Conservation (phyloP, 768 basidiomycete genomes). For the Calocybe indica region DNA sequence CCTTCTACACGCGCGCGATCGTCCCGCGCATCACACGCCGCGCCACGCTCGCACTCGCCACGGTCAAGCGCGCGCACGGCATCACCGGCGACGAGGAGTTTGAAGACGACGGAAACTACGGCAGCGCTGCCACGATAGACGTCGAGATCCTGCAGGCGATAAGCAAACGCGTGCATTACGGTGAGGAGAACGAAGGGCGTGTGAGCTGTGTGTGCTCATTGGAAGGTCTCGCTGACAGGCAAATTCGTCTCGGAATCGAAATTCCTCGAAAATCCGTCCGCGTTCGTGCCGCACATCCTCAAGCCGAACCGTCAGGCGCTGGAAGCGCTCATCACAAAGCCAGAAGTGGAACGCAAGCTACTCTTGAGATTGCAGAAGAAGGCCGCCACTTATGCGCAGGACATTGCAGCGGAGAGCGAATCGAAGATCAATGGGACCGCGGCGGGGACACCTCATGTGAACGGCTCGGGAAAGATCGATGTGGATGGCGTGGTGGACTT, state of each 20-base stretch:
- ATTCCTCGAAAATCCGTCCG: constrained; percentile 78
- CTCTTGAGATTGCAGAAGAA: constrained; percentile 85
- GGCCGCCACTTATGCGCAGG: constrained; percentile 72
- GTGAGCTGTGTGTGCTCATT: not conserved
- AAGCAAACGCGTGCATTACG: constrained; percentile 97
- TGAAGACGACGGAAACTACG: constrained; percentile 97
- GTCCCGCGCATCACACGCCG: constrained; percentile 83
- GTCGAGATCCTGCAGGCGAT: constrained; percentile 97
- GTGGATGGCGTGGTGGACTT: constrained; percentile 89
- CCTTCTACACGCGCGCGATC: constrained; percentile 85
- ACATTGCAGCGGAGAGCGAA: constrained; percentile 66
- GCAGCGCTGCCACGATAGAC: constrained; percentile 90
- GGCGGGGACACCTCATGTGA: constrained; percentile 12
- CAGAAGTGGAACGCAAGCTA: constrained; percentile 86
- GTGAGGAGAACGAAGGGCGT: constrained; percentile 29
- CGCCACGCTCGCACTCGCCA: constrained; percentile 62
- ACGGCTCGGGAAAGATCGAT: constrained; percentile 66
- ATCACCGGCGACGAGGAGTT: constrained; percentile 62
- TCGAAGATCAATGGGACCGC: constrained; percentile 23
- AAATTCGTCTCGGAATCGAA: constrained; percentile 99
- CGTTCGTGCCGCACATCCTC: constrained; percentile 90
- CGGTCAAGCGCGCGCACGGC: constrained; percentile 60
- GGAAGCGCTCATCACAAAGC: constrained; percentile 91
- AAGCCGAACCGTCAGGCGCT: constrained; percentile 72
- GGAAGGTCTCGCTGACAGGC: constrained; percentile 41